phyloP scores from a whole-genome alignment of 2,329 filamentous ascomycete species.

The Drechslera avenae region DNA sequence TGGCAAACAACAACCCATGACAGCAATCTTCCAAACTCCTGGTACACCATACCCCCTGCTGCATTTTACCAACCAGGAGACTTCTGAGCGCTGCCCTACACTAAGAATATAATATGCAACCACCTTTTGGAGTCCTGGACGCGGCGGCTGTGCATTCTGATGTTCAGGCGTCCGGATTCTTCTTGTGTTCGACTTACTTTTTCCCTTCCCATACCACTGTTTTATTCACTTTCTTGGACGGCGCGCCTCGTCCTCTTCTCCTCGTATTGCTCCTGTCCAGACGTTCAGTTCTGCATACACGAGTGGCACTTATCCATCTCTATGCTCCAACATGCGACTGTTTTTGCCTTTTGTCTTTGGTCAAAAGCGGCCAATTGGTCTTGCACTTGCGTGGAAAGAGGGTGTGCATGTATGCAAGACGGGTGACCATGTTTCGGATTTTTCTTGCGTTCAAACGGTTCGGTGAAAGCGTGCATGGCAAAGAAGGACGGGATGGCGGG shows the following conservation, averaged over 20 bases:
- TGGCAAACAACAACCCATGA: conserved; percentile 33
- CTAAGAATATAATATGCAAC: conserved; percentile 40
- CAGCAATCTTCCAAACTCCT: conserved; percentile 29
- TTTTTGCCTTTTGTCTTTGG: conserved; percentile 19
- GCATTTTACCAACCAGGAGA: conserved; percentile 28
- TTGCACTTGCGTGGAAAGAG: conserved; percentile 10
- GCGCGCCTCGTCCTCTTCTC: conserved; percentile 22
- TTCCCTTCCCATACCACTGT: conserved; percentile 42
- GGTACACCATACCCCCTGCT: conserved; percentile 39
- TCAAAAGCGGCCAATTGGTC: conserved; percentile 26
- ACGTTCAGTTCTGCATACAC: conserved; percentile 37
- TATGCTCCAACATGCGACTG: conserved; percentile 20
- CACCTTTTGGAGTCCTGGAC: conserved; percentile 34
- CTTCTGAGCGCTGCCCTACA: conserved; percentile 25
- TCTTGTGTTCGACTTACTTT: conserved; percentile 33
- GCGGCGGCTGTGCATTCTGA: conserved; percentile 32
- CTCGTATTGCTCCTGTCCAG: conserved; percentile 21
- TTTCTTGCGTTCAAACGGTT: conserved; percentile 8
- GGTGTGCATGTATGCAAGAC: conserved; percentile 10
- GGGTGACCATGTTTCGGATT: conserved; percentile 27
- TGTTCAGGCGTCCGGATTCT: conserved; percentile 42
- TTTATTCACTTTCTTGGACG: conserved; percentile 31
- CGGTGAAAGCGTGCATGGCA: conserved; percentile 6
- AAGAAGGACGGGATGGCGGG: neutral
- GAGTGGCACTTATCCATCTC: conserved; percentile 24